Base-by-base conservation (phyloP, 306 rosid genomes). In the Fagus sylvatica region DNA sequence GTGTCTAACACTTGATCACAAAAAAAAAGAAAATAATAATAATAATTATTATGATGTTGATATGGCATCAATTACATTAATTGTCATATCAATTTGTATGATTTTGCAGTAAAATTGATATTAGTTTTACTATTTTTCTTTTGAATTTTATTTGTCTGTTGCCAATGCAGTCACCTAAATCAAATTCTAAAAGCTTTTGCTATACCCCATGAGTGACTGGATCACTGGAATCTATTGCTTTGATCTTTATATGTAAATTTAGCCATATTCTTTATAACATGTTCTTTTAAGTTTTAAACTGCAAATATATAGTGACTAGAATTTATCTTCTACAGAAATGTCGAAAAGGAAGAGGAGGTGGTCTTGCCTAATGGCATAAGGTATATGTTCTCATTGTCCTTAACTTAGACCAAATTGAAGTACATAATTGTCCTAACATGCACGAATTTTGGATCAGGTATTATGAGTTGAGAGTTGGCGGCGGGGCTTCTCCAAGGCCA, bases 321-420 rank as follows among this genome's bases (percentile, higher is more conserved):
- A 16, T 36, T 60, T 77, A 77, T 78, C 33, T 70, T 82, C 53
- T 78, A 56, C 85, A 86, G 90, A 76, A 81, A 82, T 39, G 87
- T 84, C 28, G 98, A 89, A 69, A 85, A 80, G 88, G 87, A 87
- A 78, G 91, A 90, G 84, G 97, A 90, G 86, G 95, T 89, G 72
- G 80, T 86, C 70, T 86, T 94, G 17, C 91, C 93, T 43, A 90
- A 90, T 83, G 98, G 97, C 78, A 88, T 90, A 88, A 94, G 98
- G 98, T 92, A 79, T 71, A 66, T 48, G 37, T 71, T 69, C 72
- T 61, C 64, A 74, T 43, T 70, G 48, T 19, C 22, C 37, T 33
- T 37, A 9, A 54, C n/a, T 71, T 77, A n/a, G 53, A 13, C 34
- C 9, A 15, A 8, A 46, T 46, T 46, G 17, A 12, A 36, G 4